Evolutionary conservation across 2,329 filamentous ascomycete genomes (phyloP).

Genomic region (Hypoxylon sp.): DNA sequence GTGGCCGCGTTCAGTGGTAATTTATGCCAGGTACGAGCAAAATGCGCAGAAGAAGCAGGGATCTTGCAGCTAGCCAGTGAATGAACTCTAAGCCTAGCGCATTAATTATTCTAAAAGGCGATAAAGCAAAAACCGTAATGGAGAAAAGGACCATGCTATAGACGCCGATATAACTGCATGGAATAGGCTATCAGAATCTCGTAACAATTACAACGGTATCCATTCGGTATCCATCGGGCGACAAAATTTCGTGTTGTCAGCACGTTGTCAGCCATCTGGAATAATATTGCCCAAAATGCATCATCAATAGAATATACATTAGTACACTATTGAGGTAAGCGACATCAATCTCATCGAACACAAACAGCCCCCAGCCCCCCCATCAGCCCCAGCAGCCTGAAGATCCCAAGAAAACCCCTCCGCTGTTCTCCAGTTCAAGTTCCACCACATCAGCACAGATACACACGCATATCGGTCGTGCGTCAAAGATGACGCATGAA

Average conservation of each 20-base stretch:
- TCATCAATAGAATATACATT: too few species aligned
- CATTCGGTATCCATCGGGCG: not conserved
- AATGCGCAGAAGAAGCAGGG: slow-evolving; percentile 32
- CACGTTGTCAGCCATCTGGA: not conserved
- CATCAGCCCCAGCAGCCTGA: not conserved
- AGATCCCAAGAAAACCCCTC: not conserved
- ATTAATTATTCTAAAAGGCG: slow-evolving; percentile 5
- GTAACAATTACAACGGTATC: slow-evolving; percentile 1
- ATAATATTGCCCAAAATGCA: slow-evolving; percentile 1
- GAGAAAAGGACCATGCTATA: not conserved
- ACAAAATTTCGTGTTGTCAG: not conserved
- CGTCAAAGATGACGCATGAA: slow-evolving; percentile 25
- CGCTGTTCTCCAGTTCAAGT: not conserved
- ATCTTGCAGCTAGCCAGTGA: slow-evolving; percentile 10
- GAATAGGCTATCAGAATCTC: slow-evolving; percentile 25
- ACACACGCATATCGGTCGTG: slow-evolving; percentile 22
- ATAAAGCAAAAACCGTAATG: slow-evolving; percentile 7
- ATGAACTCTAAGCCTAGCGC: slow-evolving; percentile 8
- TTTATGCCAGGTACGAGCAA: slow-evolving; percentile 41
- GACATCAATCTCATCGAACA: not conserved
- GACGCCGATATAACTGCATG: not conserved
- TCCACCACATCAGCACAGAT: slow-evolving; percentile 15
- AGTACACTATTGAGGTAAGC: not conserved
- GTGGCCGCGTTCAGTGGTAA: slow-evolving; percentile 25
- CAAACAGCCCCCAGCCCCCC: not conserved